Conservation (phyloP, 148 eudicot genomes). For the Chenopodium formosanum region DNA sequence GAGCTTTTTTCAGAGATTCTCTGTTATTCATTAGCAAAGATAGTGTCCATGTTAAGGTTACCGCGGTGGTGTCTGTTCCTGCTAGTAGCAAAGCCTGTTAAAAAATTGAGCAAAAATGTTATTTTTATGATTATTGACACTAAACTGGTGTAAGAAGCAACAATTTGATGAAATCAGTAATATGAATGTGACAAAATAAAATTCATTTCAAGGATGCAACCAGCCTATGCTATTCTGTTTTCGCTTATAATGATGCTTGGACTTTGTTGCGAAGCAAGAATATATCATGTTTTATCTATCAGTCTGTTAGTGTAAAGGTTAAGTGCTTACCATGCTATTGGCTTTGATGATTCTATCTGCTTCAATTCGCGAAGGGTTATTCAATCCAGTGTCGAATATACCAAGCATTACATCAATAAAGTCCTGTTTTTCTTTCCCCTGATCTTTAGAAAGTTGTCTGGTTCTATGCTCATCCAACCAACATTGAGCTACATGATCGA, state of each 20-base stretch:
- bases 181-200: neutral
- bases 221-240: neutral
- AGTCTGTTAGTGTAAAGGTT: neutral
- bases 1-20: conserved; percentile 23
- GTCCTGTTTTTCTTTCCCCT: conserved; percentile 18
- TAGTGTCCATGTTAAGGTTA: conserved; percentile 30
- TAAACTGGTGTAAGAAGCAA: neutral
- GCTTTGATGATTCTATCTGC: conserved; percentile 32
- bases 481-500: conserved; percentile 14
- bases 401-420: conserved; percentile 37
- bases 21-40: conserved; percentile 28
- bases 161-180: neutral
- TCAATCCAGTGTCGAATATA: neutral
- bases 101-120: neutral
- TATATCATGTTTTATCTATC: neutral
- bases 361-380: neutral
- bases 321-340: conserved; percentile 27
- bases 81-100: conserved; percentile 21
- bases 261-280: too few relatives aligned
- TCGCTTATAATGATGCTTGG: too few relatives aligned
- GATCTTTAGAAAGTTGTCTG: neutral
- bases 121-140: neutral
- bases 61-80: conserved; percentile 30
- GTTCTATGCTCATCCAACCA: conserved; percentile 34
- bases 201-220: neutral